phyloP scores from a whole-genome alignment of 2,329 filamentous ascomycete species.

The Penicillium decumbens region DNA sequence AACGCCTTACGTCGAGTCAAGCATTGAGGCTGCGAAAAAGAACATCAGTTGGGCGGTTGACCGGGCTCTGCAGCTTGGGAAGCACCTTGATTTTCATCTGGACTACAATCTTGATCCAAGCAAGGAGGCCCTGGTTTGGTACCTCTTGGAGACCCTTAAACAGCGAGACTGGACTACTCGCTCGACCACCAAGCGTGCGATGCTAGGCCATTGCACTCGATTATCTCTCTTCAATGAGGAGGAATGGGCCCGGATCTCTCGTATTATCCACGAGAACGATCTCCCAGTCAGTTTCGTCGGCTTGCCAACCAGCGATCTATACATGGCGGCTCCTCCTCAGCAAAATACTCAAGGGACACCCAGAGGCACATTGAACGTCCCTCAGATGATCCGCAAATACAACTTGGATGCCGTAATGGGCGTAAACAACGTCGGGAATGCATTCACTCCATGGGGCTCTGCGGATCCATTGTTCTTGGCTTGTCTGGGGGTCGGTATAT shows the following conservation, averaged over 20 bases:
- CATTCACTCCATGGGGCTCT: conserved; percentile 66
- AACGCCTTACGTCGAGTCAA: conserved; percentile 65
- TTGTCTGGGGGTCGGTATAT: conserved; percentile 60
- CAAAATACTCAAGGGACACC: conserved; percentile 28
- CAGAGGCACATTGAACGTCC: conserved; percentile 60
- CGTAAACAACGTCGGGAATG: conserved; percentile 70
- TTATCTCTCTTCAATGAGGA: conserved; percentile 53
- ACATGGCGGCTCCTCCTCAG: conserved; percentile 59
- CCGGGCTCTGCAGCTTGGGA: conserved; percentile 47
- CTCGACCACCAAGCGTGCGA: conserved; percentile 48
- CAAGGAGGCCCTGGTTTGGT: conserved; percentile 51
- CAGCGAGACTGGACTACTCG: conserved; percentile 47
- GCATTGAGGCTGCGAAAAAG: conserved; percentile 43
- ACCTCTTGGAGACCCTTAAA: conserved; percentile 51
- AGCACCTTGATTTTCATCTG: conserved; percentile 66
- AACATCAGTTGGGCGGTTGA: conserved; percentile 63
- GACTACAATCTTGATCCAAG: conserved; percentile 61
- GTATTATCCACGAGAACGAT: conserved; percentile 43
- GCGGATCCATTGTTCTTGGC: conserved; percentile 63
- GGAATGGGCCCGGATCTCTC: conserved; percentile 50
- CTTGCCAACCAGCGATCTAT: conserved; percentile 65
- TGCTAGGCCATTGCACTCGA: conserved; percentile 65
- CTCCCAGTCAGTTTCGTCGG: conserved; percentile 65
- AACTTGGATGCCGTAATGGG: conserved; percentile 58
- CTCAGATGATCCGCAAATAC: conserved; percentile 56